Evolutionary conservation across 2,329 filamentous ascomycete genomes (phyloP).

Genomic region (Alternaria brassicicola): DNA sequence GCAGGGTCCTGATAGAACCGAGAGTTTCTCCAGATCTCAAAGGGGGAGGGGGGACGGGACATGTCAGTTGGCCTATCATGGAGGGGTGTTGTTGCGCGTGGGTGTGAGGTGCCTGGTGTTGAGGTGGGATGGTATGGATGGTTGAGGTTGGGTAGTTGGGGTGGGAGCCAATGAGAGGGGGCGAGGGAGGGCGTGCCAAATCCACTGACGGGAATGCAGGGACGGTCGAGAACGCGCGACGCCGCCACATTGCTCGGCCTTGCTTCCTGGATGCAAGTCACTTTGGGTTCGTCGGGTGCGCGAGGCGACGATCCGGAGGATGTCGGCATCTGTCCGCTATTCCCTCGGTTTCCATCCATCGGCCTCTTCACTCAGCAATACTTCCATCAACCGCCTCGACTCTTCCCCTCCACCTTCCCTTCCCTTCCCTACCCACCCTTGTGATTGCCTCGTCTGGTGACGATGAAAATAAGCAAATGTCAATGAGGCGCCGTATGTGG

Average conservation of each 20-base stretch:
- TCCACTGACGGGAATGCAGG: slow-evolving; percentile 35
- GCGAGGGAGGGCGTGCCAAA: slow-evolving; percentile 33
- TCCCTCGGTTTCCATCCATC: too few species aligned
- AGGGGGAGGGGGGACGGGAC: too few species aligned
- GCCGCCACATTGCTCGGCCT: background rate
- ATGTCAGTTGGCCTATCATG: slow-evolving; percentile 43
- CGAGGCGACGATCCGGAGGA: slow-evolving; percentile 16
- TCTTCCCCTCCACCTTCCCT: too few species aligned
- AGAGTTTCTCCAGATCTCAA: slow-evolving; percentile 35
- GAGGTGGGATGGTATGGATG: slow-evolving; percentile 26
- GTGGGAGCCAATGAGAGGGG: slow-evolving; percentile 37
- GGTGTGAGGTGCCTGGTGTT: slow-evolving; percentile 41
- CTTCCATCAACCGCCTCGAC: too few species aligned
- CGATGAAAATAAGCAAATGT: background rate
- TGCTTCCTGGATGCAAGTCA: slow-evolving; percentile 8
- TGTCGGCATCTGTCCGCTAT: slow-evolving; percentile 17
- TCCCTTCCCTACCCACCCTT: too few species aligned
- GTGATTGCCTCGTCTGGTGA: background rate
- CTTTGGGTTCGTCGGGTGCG: background rate
- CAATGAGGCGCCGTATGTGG: background rate
- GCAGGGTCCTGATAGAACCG: slow-evolving; percentile 37
- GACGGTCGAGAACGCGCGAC: slow-evolving; percentile 19
- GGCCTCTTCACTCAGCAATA: too few species aligned
- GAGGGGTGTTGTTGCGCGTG: slow-evolving; percentile 38
- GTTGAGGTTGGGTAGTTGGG: slow-evolving; percentile 26